These are phyloP conservation scores for Pelargonium nanum DNA, from an alignment of 345 rosid genomes.

Conservation along the genomic window DNA sequence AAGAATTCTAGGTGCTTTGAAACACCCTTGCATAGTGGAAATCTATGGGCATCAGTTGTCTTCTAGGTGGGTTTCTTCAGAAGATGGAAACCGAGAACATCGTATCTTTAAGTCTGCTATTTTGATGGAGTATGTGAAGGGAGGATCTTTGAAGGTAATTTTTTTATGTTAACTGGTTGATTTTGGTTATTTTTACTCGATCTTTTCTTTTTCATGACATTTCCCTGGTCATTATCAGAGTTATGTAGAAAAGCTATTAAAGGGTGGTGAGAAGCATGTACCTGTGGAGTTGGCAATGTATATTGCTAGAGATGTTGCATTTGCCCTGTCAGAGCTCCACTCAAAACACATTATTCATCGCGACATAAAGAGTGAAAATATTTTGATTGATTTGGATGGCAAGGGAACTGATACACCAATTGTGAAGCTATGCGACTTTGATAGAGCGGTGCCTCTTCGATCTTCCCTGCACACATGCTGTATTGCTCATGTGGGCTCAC, in stretches of 20 bases:
- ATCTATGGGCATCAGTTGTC: slow-evolving; percentile 81
- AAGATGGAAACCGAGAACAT: slow-evolving; percentile 39
- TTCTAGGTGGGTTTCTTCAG: slow-evolving; percentile 54
- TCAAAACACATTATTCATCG: slow-evolving; percentile 87
- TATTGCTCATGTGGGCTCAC: slow-evolving; percentile 67
- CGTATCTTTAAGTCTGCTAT: slow-evolving; percentile 62
- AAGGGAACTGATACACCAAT: slow-evolving; percentile 45
- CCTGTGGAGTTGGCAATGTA: slow-evolving; percentile 52
- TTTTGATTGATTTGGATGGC: slow-evolving; percentile 65
- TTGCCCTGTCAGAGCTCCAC: slow-evolving; percentile 73
- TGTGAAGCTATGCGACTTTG: slow-evolving; percentile 93
- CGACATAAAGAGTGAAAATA: slow-evolving; percentile 87
- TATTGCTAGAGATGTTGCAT: slow-evolving; percentile 67
- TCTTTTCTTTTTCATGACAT: not conserved
- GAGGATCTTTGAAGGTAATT: slow-evolving; percentile 76
- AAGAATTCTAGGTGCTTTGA: slow-evolving; percentile 62
- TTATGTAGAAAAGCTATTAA: slow-evolving; percentile 55
- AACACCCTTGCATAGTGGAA: slow-evolving; percentile 78
- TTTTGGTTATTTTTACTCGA: not conserved
- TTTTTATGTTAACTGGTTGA: not conserved
- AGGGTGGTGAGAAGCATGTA: slow-evolving; percentile 54
- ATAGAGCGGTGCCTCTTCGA: slow-evolving; percentile 80
- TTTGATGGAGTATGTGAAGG: slow-evolving; percentile 69
- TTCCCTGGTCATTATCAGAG: slow-evolving; percentile 27
- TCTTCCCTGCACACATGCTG: slow-evolving; percentile 72